Base-by-base conservation (phyloP, 495 filamentous ascomycete species). In the Hypoxylon trugodes region DNA sequence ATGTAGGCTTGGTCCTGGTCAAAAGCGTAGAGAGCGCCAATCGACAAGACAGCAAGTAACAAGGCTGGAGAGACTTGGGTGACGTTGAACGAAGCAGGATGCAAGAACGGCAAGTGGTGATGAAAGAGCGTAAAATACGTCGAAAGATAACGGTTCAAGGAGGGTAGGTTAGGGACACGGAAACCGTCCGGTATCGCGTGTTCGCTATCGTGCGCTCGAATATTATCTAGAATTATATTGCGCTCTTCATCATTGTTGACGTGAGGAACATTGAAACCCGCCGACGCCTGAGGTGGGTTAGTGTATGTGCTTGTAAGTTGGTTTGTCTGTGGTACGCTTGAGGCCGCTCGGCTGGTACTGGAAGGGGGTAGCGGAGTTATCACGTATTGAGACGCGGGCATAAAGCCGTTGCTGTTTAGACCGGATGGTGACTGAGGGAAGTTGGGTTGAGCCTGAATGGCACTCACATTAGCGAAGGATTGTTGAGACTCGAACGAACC, bases 41-140 rank as follows among this genome's bases (percentile, higher is more conserved):
- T 97, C 5, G 96, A 98, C 55, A 98, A 81, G 6, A 97, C 93
- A 6, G 94, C 92, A 24, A 98, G 86, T 25, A 98, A 79, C 10
- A 98, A 79, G 10, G 95, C 87, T 1, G 96, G 86, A 25, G 92
- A 89, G 9, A 88, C 84, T 47, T 87, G 78, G 4, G 89, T 87
- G 7, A 92, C 91, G 57, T 87, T 83, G 79, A 98, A 98, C 0
- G 95, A 95, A 46, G 91, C 89, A 48, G 93, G 92, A 73, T 98
- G 95, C 69, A 98, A 79, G 84, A 98, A 98, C 1, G 95, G 95
- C 61, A 98, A 80, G 72, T 98, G 95, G 61, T 95, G 96, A 72
- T 98, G 95, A 76, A 98, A 98, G 69, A 97, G 80, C 68, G 90
- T 92, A 77, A 97, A 98, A 82, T 98, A 98, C 2, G 93, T 96